Evolutionary conservation across 345 rosid species (phyloP).

Genomic region (Murraya koenigii): DNA sequence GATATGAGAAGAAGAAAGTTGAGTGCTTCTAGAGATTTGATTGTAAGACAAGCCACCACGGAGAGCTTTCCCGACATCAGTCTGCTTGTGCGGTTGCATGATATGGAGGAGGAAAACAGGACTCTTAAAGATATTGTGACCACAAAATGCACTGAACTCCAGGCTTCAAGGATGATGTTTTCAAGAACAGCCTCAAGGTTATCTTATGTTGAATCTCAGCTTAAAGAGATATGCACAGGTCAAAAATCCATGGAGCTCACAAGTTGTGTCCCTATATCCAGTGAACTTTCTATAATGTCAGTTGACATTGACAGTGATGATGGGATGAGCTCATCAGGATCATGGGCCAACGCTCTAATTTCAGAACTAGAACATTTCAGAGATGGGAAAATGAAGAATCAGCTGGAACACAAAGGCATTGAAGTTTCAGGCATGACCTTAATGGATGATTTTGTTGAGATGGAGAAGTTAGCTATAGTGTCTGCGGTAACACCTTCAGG

Average conservation of each 20-base stretch:
- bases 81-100: constrained; percentile 51
- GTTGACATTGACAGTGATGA: constrained; percentile 45
- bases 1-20: constrained; percentile 40
- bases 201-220: constrained; percentile 39
- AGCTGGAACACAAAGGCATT: constrained; percentile 23
- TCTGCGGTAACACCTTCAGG: constrained; percentile 39
- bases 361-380: constrained; percentile 48
- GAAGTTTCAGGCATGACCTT: constrained; percentile 51
- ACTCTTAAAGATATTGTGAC: constrained; percentile 58
- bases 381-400: constrained; percentile 30
- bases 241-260: constrained; percentile 33
- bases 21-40: constrained; percentile 45
- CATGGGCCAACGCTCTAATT: constrained; percentile 58
- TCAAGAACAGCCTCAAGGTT: constrained; percentile 52
- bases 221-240: constrained; percentile 25
- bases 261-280: constrained; percentile 23
- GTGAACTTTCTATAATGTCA: constrained; percentile 25
- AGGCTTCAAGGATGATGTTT: constrained; percentile 48
- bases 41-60: constrained; percentile 35
- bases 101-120: constrained; percentile 73
- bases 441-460: constrained; percentile 76
- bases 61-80: constrained; percentile 36
- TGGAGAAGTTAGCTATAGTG: constrained; percentile 81
- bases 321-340: constrained; percentile 54
- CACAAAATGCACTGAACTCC: constrained; percentile 53